Base-by-base conservation (phyloP, 257 asterid genomes). In the Verbena officinalis region DNA sequence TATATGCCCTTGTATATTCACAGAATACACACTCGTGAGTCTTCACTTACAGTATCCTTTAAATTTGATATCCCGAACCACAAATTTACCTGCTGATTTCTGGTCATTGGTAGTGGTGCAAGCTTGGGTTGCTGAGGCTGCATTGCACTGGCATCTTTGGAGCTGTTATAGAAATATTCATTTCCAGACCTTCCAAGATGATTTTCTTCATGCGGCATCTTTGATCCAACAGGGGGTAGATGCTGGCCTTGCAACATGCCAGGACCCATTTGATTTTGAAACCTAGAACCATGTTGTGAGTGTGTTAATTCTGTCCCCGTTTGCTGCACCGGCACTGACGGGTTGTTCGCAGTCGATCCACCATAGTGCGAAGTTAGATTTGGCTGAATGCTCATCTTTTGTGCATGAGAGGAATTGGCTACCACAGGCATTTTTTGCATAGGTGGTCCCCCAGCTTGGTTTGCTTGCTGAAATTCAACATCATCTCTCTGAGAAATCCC, bases 101-200 rank as follows among this genome's bases (percentile, higher is more conserved):
- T 84, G 58, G 85, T 66, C 70, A 77, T 54, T 8, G 97, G 99
- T 46, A 93, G 60, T 45, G 92, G 81, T 14, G 97, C 89, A 75
- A 93, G 95, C 84, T 87, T 93, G 73, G 95, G 99, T 39, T 64
- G 83, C 70, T 77, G 95, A 27, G 77, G 87, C 16, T 84, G 78
- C 73, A 68, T 78, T 17, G 59, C 74, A 61, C 67, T 86, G 33
- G 72, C 81, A 55, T 84, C 96, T 63, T 75, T 79, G 68, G 78
- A 61, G 69, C 79, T 55, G 55, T 71, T 84, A 53, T 69, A 69
- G 49, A 72, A 79, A 71, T 70, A 82, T 15, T 85, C 96, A 72
- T 78, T 87, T 65, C 80, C 91, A 75, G 81, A 74, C 68, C 88
- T 84, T 70, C 86, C 88, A 55, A 9, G 63, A 63, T 86, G 81